These are phyloP conservation scores for Flammula alnicola DNA, from an alignment of 1,284 basidiomycete species.

Conservation along the genomic window DNA sequence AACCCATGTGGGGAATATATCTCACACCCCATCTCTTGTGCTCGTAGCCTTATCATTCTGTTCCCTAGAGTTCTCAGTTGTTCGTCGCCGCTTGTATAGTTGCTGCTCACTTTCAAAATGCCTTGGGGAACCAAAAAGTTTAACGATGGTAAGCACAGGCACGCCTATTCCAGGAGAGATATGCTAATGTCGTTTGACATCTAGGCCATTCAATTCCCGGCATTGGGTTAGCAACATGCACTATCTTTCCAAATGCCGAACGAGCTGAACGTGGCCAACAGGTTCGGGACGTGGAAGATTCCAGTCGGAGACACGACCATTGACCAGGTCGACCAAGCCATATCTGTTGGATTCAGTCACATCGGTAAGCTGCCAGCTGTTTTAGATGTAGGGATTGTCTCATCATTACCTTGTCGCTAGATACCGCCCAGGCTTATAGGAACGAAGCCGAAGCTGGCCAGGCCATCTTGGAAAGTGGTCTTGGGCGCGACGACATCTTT, in stretches of 20 bases:
- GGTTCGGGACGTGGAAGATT: constrained; percentile 58
- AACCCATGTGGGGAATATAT: too few relatives aligned
- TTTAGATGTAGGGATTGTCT: too few relatives aligned
- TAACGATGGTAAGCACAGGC: constrained; percentile 47
- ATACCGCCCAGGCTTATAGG: constrained; percentile 54
- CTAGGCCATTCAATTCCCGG: constrained; percentile 48
- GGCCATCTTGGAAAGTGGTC: constrained; percentile 52
- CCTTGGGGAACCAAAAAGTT: constrained; percentile 52
- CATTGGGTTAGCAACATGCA: constrained; percentile 38
- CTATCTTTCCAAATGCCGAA: background rate
- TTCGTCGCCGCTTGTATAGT: too few relatives aligned
- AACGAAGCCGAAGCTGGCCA: constrained; percentile 55
- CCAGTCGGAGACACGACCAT: constrained; percentile 51
- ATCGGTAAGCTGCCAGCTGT: constrained; percentile 44
- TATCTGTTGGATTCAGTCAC: constrained; percentile 57
- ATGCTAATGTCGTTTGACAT: constrained; percentile 8
- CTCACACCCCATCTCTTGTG: too few relatives aligned
- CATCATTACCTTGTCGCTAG: too few relatives aligned
- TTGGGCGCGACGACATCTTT: constrained; percentile 48
- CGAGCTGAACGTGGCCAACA: constrained; percentile 11
- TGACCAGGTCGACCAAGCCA: constrained; percentile 56
- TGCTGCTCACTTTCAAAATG: too few relatives aligned
- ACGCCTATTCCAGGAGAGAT: background rate
- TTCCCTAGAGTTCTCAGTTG: too few relatives aligned
- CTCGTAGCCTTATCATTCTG: too few relatives aligned